phyloP scores from a whole-genome alignment of 1,284 basidiomycete genomes.

The Mycena sp. region DNA sequence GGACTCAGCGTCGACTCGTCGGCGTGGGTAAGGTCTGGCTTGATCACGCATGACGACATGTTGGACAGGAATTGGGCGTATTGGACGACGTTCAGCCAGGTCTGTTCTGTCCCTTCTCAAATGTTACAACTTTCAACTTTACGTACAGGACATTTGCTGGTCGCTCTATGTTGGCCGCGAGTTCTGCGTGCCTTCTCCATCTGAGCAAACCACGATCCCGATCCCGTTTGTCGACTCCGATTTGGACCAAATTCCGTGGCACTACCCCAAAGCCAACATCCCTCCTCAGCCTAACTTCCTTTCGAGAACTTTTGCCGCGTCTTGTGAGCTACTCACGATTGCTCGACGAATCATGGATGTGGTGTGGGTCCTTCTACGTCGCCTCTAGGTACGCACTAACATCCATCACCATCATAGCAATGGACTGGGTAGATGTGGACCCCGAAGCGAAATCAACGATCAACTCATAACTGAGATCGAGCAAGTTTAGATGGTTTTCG shows the following conservation, averaged over 20 bases:
- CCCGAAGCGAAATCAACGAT: constrained; percentile 39
- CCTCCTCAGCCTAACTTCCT: constrained; percentile 49
- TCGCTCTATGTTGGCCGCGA: constrained; percentile 58
- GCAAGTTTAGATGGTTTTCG: constrained; percentile 33
- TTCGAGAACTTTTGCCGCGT: constrained; percentile 54
- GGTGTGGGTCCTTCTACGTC: constrained; percentile 49
- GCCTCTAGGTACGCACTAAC: neutral
- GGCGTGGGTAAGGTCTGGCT: constrained; percentile 60
- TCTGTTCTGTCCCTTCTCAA: constrained; percentile 21
- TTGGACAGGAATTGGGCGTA: constrained; percentile 62
- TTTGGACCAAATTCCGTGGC: constrained; percentile 48
- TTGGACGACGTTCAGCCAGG: constrained; percentile 54
- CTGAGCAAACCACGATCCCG: constrained; percentile 41
- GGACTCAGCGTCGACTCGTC: constrained; percentile 67
- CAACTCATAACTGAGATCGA: constrained; percentile 52
- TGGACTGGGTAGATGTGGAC: constrained; percentile 38
- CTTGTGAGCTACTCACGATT: constrained; percentile 56
- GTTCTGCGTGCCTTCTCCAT: constrained; percentile 46
- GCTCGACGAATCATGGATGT: constrained; percentile 57
- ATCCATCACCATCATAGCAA: constrained; percentile 35
- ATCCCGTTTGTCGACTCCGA: constrained; percentile 50
- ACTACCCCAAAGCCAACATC: constrained; percentile 44
- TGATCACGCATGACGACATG: constrained; percentile 59
- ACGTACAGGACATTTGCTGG: constrained; percentile 54
- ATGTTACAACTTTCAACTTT: neutral